Evolutionary conservation across 345 rosid species (phyloP), one percentile per base, ranked within the genome.

Genomic region (Hibiscus syriacus): DNA sequence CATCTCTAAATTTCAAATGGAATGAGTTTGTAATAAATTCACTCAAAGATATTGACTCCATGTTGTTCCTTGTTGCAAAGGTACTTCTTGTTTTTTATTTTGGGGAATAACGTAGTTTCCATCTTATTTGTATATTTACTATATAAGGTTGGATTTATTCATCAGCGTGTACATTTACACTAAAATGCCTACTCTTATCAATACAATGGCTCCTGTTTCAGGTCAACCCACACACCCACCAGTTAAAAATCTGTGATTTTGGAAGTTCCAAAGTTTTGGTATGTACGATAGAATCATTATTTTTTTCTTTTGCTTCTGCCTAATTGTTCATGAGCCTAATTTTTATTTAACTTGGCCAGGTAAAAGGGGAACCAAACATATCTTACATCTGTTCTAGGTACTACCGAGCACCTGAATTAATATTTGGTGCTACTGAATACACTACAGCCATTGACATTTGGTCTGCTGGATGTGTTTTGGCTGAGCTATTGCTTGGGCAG

Each of bases 231-330:
- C 99, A 94, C 69, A 91, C 97, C 13, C 99, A 92, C 80, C 99
- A 92, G 85, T 80, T 94, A 76, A 94, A 94, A 71, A 73, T 92
- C 3, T 91, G 98, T 0, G 99, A 94, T 74, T 94, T 94, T 79
- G 99, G 99, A 70, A 94, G 99, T 72, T 98, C 99, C 0, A 92
- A 94, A 88, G 89, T 94, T 55, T 81, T 92, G 99, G 98, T 94
- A 49, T 32, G 90, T 78, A 59, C 58, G 63, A 48, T 63, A 45
- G 49, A 5, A 20, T 19, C 16, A 1, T 38, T 66, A 0, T 9
- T 17, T 19, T 53, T 34, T 34, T 32, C 11, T 63, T 70, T 19
- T 45, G 0, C 29, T 13, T 4, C 29, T 49, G 36, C 55, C 39
- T 50, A 61, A 27, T 64, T 41, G 30, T 49, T 60, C 1, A 30